phyloP scores from a whole-genome alignment of 2,329 filamentous ascomycete genomes.

The Exserohilum rostratum region DNA sequence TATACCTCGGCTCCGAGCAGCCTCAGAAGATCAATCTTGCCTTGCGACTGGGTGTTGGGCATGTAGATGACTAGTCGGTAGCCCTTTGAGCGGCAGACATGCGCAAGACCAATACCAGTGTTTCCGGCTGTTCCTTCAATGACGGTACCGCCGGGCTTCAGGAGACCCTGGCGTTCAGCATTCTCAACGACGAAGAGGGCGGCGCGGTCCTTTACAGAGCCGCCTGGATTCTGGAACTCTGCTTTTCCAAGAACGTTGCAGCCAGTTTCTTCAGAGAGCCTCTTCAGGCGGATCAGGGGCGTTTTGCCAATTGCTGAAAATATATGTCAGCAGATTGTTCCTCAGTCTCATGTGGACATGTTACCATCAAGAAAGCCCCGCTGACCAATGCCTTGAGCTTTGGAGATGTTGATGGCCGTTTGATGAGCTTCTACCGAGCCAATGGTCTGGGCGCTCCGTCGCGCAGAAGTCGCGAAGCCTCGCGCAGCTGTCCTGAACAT shows the following conservation, averaged over 20 bases:
- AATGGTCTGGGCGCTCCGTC: slow-evolving; percentile 57
- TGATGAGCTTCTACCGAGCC: slow-evolving; percentile 59
- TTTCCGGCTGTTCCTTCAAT: slow-evolving; percentile 97
- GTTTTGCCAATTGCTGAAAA: slow-evolving; percentile 91
- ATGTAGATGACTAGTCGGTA: slow-evolving; percentile 99
- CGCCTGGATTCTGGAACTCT: slow-evolving; percentile 98
- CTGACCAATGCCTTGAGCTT: slow-evolving; percentile 77
- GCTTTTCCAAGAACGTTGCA: slow-evolving; percentile 96
- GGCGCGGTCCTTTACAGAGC: slow-evolving; percentile 94
- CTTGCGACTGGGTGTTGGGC: slow-evolving; percentile 98
- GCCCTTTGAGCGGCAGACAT: slow-evolving; percentile 89
- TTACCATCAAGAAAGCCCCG: slow-evolving; percentile 80
- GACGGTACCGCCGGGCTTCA: slow-evolving; percentile 87
- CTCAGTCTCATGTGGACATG: neutral
- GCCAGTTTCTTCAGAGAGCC: slow-evolving; percentile 85
- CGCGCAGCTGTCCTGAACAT: slow-evolving; percentile 76
- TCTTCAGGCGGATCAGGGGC: slow-evolving; percentile 87
- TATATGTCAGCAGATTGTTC: slow-evolving; percentile 6
- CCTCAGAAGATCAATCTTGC: slow-evolving; percentile 92
- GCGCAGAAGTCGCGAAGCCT: slow-evolving; percentile 69
- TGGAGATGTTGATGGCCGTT: slow-evolving; percentile 74
- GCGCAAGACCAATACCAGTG: slow-evolving; percentile 95
- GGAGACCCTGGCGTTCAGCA: slow-evolving; percentile 84
- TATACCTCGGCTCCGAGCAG: slow-evolving; percentile 93
- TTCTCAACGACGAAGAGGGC: slow-evolving; percentile 93